Percentiles rank a stretch among this genome's conserved stretches.
These are phyloP conservation scores for Penstemon eatonii DNA, from an alignment of 257 asterid species.

Conservation along the genomic window DNA sequence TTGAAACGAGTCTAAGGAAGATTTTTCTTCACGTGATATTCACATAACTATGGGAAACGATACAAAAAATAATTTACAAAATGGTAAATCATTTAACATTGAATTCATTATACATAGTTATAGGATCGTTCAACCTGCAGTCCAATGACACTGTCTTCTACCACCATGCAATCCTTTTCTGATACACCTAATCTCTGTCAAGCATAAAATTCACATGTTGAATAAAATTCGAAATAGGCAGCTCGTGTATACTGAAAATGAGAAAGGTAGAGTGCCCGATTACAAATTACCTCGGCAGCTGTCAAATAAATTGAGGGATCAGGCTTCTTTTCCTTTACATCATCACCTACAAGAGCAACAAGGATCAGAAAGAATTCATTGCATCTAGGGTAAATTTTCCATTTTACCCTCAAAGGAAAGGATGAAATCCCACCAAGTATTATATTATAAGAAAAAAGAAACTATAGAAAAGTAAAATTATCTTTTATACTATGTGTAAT, in stretches of 20 bases:
- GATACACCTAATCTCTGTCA: slow-evolving; percentile 72
- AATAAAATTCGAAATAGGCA: background rate
- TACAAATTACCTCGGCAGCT: slow-evolving; percentile 61
- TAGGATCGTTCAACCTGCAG: slow-evolving; percentile 59
- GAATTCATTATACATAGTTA: background rate
- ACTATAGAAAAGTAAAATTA: background rate
- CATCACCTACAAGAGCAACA: slow-evolving; percentile 63
- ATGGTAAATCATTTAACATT: background rate
- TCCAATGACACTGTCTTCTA: slow-evolving; percentile 96
- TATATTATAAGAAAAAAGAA: too few species aligned
- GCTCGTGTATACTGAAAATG: background rate
- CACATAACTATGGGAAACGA: too few species aligned
- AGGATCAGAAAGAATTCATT: background rate
- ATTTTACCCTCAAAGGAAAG: background rate
- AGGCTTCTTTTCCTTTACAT: slow-evolving; percentile 90
- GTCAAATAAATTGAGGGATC: slow-evolving; percentile 83
- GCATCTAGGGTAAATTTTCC: background rate
- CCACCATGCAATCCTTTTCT: slow-evolving; percentile 73
- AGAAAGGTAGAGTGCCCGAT: slow-evolving; percentile 4
- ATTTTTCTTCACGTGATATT: too few species aligned
- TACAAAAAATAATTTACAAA: too few species aligned
- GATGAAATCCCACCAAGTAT: background rate
- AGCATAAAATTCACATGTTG: slow-evolving; percentile 14
- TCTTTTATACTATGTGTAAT: background rate
- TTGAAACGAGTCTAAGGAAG: background rate